Evolutionary conservation across 2,329 filamentous ascomycete species (phyloP), one percentile per base, ranked within the genome.

Genomic region (Fusarium graminum): DNA sequence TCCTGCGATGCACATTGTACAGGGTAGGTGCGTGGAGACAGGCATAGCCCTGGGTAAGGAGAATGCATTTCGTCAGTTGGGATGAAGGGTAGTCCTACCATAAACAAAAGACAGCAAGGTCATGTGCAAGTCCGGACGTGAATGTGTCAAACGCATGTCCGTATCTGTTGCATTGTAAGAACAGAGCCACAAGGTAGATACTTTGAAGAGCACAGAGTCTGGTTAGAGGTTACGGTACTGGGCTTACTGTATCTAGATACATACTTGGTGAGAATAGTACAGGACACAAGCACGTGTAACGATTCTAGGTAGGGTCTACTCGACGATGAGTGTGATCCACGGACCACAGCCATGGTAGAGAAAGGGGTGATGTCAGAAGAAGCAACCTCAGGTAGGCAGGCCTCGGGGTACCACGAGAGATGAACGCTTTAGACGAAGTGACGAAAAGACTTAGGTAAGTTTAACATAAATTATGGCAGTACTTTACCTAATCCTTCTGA

Each of bases 301-400:
- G n/a, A n/a, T n/a, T n/a, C n/a, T n/a, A 32, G 13, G 13, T 42
- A 26, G n/a, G 19, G 12, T 39, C 28, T 6, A 43, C 19, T 28
- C 16, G 8, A 28, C 44, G 29, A n/a, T n/a, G n/a, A n/a, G 53
- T 17, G 30, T 39, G 32, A 36, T 26, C 47, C 40, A 30, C 39
- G 26, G 17, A 39, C 17, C n/a, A 30, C 16, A 40, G 11, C n/a
- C 6, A 17, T 45, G 22, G 47, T 36, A 28, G 22, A 36, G 34
- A 16, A 9, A 40, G 28, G 14, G 56, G 28, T 56, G 42, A 55
- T 43, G 32, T 22, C 32, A 60, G 41, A 36, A 60, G 17, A 28
- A 19, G 17, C 10, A 46, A 42, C 6, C 22, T 32, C n/a, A 19
- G 17, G 30, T 38, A 36, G 32, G n/a, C n/a, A n/a, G n/a, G n/a